These are phyloP conservation scores for Cercophora sp. DNA, from an alignment of 495 filamentous ascomycete species.

Conservation along the genomic window DNA sequence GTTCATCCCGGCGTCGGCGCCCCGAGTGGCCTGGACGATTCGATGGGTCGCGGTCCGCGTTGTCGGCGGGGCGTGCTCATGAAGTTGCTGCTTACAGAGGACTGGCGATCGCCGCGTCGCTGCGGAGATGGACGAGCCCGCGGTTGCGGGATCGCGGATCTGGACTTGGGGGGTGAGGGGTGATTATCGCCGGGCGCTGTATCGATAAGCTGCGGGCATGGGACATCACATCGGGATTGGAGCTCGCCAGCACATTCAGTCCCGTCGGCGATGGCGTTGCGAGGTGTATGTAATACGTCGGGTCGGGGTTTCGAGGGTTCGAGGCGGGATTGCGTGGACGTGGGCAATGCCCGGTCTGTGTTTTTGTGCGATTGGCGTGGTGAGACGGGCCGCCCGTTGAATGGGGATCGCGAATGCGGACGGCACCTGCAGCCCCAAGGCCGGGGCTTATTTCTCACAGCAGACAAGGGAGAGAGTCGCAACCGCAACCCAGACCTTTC, in stretches of 20 bases:
- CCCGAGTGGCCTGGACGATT: conserved; percentile 15
- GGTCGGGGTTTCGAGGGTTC: too few species aligned
- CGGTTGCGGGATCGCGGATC: not conserved
- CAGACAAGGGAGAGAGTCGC: conserved; percentile 1
- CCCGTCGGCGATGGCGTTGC: not conserved
- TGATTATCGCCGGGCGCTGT: conserved; percentile 16
- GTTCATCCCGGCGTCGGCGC: conserved; percentile 28
- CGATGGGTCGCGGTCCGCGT: conserved; percentile 5
- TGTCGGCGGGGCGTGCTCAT: conserved; percentile 20
- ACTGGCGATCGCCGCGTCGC: not conserved
- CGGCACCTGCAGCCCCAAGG: not conserved
- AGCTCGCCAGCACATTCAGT: conserved; percentile 5
- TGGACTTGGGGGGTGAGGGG: conserved; percentile 18
- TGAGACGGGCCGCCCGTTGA: conserved; percentile 11
- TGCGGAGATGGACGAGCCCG: not conserved
- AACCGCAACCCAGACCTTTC: too few species aligned
- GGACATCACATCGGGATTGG: conserved; percentile 15
- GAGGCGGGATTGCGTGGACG: conserved; percentile 10
- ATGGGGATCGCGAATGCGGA: conserved; percentile 4
- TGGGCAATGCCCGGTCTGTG: not conserved
- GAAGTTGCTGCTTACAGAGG: conserved; percentile 14
- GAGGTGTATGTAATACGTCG: too few species aligned
- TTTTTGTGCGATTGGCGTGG: conserved; percentile 7
- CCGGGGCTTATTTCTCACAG: conserved; percentile 15
- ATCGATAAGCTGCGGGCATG: conserved; percentile 25